A percentile compares a stretch with the other conserved stretches of the same genome.
Evolutionary conservation across 306 rosid species (phyloP).

Genomic region (Begonia loranthoides): DNA sequence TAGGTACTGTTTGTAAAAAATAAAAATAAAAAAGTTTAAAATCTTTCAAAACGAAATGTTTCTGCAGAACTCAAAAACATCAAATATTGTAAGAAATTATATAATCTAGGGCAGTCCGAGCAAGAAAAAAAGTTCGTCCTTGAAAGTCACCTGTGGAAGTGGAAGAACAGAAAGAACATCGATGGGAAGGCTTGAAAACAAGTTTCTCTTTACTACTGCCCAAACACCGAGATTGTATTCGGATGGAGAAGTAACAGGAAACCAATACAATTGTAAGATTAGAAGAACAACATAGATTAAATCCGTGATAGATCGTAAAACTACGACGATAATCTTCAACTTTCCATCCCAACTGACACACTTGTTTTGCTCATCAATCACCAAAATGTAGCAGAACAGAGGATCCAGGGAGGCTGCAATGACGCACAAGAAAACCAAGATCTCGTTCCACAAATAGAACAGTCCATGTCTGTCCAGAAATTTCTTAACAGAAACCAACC

Average conservation of each 20-base stretch:
- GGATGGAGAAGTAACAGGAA: background rate
- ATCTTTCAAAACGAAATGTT: too few relatives aligned
- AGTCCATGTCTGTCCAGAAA: background rate
- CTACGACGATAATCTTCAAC: slow-evolving; percentile 2
- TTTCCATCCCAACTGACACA: slow-evolving; percentile 8
- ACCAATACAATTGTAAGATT: background rate
- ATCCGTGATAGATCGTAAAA: slow-evolving; percentile 11
- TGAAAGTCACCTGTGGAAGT: slow-evolving; percentile 6
- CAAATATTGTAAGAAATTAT: too few relatives aligned
- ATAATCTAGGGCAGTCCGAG: background rate
- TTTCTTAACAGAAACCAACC: background rate
- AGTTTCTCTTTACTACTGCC: slow-evolving; percentile 1
- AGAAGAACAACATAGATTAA: slow-evolving; percentile 4
- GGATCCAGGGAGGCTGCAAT: slow-evolving; percentile 8
- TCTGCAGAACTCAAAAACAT: too few relatives aligned
- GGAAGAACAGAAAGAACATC: slow-evolving; percentile 15
- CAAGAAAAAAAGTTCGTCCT: background rate
- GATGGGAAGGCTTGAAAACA: background rate
- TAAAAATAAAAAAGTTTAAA: too few relatives aligned
- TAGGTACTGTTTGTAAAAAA: too few relatives aligned
- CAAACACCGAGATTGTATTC: background rate
- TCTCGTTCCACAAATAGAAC: background rate
- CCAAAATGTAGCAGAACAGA: slow-evolving; percentile 8
- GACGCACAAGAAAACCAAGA: background rate
- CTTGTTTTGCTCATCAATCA: background rate